Percentiles rank a stretch among this genome's conserved stretches.
Evolutionary conservation across 495 filamentous ascomycete genomes (phyloP).

Genomic region (Hyphodiscus hymeniophilus): DNA sequence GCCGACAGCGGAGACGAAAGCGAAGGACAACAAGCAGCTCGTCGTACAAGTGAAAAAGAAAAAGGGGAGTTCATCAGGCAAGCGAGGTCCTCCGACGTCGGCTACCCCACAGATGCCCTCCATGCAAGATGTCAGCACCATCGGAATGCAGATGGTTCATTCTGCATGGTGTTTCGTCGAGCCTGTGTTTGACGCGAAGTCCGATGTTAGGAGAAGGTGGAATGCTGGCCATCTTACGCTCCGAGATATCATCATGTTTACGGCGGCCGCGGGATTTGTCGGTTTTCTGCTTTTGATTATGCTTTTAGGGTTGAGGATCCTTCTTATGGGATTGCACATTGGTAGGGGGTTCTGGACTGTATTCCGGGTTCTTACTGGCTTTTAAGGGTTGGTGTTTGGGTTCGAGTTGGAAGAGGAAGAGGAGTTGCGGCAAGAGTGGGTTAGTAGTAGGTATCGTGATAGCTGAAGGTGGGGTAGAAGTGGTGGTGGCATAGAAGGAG

Average conservation of each 20-base stretch:
- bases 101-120: background rate
- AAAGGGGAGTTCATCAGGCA: background rate
- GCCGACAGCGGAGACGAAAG: background rate
- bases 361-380: background rate
- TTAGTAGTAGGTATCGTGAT: no score
- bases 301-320: background rate
- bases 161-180: conserved; percentile 22
- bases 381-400: background rate
- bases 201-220: conserved; percentile 24
- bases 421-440: no score
- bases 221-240: conserved; percentile 19
- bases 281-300: conserved; percentile 10
- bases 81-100: background rate
- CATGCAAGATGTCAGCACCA: background rate
- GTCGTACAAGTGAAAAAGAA: background rate
- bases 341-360: conserved; percentile 2
- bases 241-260: conserved; percentile 20
- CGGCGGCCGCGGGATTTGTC: conserved; percentile 17
- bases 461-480: no score
- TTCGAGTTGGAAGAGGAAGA: no score
- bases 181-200: conserved; percentile 24
- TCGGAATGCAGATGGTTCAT: conserved; percentile 16
- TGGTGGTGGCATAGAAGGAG: no score
- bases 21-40: background rate
- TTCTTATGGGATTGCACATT: conserved; percentile 9